These are phyloP conservation scores for Venturia effusa DNA, from an alignment of 2,329 filamentous ascomycete genomes.

Conservation along the genomic window DNA sequence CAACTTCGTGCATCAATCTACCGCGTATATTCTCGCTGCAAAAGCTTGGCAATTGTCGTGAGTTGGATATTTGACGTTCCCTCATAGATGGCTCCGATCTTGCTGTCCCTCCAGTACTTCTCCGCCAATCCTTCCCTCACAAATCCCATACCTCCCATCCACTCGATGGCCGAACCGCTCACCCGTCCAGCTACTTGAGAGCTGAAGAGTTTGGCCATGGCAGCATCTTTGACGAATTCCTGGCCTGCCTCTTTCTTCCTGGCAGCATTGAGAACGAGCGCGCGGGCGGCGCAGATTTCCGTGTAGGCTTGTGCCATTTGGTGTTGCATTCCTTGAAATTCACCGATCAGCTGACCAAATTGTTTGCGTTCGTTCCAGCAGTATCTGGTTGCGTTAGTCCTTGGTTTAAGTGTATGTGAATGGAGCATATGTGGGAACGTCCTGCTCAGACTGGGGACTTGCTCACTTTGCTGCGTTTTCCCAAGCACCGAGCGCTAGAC, in stretches of 20 bases:
- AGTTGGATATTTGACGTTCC: slow-evolving; percentile 71
- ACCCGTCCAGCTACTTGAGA: slow-evolving; percentile 88
- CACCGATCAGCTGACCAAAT: slow-evolving; percentile 84
- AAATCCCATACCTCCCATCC: slow-evolving; percentile 99
- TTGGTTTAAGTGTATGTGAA: slow-evolving; percentile 10
- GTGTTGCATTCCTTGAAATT: slow-evolving; percentile 99
- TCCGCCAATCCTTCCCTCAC: slow-evolving; percentile 92
- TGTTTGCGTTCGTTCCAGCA: slow-evolving; percentile 98
- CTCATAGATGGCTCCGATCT: slow-evolving; percentile 97
- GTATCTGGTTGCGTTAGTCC: slow-evolving; percentile 43
- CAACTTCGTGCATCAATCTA: slow-evolving; percentile 19
- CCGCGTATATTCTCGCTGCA: slow-evolving; percentile 58
- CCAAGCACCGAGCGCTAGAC: slow-evolving; percentile 84
- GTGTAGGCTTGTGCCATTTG: slow-evolving; percentile 94
- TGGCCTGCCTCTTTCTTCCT: slow-evolving; percentile 97
- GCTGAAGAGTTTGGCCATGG: slow-evolving; percentile 95
- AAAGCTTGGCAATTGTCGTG: slow-evolving; percentile 57
- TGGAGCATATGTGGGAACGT: neutral
- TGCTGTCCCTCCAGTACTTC: slow-evolving; percentile 96
- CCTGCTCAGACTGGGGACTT: slow-evolving; percentile 6
- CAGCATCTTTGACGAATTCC: slow-evolving; percentile 89
- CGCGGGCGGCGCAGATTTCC: slow-evolving; percentile 83
- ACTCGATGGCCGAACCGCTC: slow-evolving; percentile 79
- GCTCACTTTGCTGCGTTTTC: slow-evolving; percentile 75
- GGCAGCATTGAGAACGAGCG: slow-evolving; percentile 89